Base-by-base conservation (phyloP, 192 early-diverging fungal genomes). In the Paraglomus occultum region DNA sequence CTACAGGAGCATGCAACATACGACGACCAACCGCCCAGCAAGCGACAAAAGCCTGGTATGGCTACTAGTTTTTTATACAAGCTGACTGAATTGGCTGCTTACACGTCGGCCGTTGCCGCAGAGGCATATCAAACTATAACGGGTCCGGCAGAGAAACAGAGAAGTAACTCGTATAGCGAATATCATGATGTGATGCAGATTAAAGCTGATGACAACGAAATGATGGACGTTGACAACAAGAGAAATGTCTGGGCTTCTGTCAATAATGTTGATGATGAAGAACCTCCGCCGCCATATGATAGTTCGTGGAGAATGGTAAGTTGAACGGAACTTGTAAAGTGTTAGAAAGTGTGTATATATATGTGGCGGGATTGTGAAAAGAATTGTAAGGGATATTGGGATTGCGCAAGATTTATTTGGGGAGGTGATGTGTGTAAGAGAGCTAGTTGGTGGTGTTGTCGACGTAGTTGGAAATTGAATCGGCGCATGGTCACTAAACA, bases 251-350 rank as follows among this genome's bases (percentile, higher is more conserved):
- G 49, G 64, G 10, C 9, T 11, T 5, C 10, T 11, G 9, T 8
- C 58, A 22, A 43, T 10, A 59, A 68, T 39, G 55, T 18, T 8
- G 18, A 70, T 9, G 55, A 59, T 22, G 51, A 54, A 38, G 67
- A 70, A 70, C 67, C 67, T 44, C 67, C 67, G 0, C 67, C 67
- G 59, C 67, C 67, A 48, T 70, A 70, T n/a, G 67, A 70, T 48
- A 70, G 23, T 57, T 59, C 67, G 23, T 70, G 67, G 67, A 49
- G 45, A 10, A 70, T 70, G 47, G 40, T 44, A 57, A 17, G 20
- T 57, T 17, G 17, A n/a, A 31, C 31, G 3, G 31, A 31, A 31
- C 31, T 2, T 31, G 31, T n/a, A n/a, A n/a, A 31, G 31, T 31
- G 31, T 31, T 31, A 3, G 31, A 31, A 31, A 31, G 31, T 2